Evolutionary conservation across 805 yeast species (phyloP).

Genomic region (Clavispora carvajalis): DNA sequence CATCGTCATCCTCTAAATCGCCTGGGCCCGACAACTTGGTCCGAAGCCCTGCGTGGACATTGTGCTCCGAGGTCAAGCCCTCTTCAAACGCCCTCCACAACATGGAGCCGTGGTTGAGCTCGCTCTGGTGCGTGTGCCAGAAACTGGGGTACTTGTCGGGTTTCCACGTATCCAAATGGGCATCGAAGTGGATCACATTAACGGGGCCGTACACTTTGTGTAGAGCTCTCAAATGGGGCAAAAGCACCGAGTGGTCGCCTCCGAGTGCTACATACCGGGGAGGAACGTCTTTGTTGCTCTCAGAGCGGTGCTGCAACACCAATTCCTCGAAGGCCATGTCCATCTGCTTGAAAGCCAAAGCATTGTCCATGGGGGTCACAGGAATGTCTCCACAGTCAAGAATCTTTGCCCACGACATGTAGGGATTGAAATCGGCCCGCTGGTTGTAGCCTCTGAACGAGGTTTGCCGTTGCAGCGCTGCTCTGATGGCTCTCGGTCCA

Average conservation of each 20-base stretch:
- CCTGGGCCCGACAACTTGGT: conserved; percentile 63
- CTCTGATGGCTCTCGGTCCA: conserved; percentile 70
- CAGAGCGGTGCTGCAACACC: conserved; percentile 35
- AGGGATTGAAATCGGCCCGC: conserved; percentile 54
- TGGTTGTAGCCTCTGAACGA: conserved; percentile 64
- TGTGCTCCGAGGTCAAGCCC: conserved; percentile 53
- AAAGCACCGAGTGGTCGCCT: conserved; percentile 75
- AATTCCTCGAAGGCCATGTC: conserved; percentile 51
- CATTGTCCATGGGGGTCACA: conserved; percentile 54
- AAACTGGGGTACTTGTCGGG: conserved; percentile 65
- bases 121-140: conserved; percentile 53
- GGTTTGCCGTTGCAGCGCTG: conserved; percentile 68
- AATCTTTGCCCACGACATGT: conserved; percentile 43
- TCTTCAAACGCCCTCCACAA: conserved; percentile 75
- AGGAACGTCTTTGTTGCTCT: conserved; percentile 9
- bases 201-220: conserved; percentile 58
- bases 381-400: conserved; percentile 58
- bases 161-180: conserved; percentile 79
- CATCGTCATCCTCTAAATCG: conserved; percentile 57
- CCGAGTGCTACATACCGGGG: conserved; percentile 72
- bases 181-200: conserved; percentile 77
- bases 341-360: conserved; percentile 50
- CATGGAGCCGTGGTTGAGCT: conserved; percentile 82
- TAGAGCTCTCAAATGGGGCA: conserved; percentile 68
- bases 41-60: conserved; percentile 73